Base-by-base conservation (phyloP, 148 eudicot species). In the Heliamphora exappendiculata region DNA sequence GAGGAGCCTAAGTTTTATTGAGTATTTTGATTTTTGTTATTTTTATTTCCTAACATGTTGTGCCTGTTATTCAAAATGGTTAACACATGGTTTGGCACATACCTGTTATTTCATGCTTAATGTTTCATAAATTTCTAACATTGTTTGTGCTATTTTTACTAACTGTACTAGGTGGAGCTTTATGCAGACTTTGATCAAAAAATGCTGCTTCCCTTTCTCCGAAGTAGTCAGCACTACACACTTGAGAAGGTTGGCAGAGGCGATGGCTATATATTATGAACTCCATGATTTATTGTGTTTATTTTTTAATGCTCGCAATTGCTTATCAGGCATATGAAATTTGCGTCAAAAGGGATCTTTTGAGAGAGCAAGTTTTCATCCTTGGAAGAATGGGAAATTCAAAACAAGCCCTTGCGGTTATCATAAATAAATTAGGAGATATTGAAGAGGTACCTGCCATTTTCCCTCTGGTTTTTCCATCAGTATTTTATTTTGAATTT, bases 311-410 rank as follows among this genome's bases (percentile, higher is more conserved):
- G 70, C 42, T 68, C 77, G 29, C 77, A 78, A 67, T 75, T 66
- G 74, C 31, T 58, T 88, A 55, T 78, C 88, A 93, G 80, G 75
- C 80, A 14, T 77, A 77, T 70, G 80, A 77, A 55, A 70, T 77
- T 58, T 77, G 80, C 22, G 59, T 70, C 59, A 70, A 59, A 66
- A 66, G 49, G 39, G 47, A 39, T 66, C 83, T 91, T 44, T 72
- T 92, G 70, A 86, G 84, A 77, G 98, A 92, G 88, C 93, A 90
- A 84, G 97, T 93, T 70, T 94, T 89, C 82, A 86, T 94, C 74
- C 97, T 94, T 73, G 97, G 97, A 85, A 87, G 97, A 81, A 94
- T 94, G 98, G 98, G 98, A 75, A 90, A 90, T 76, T 5, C 97
- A 0, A 94, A 86, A 78, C 85, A 92, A 85, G 98, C 98, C 57